Percentiles rank a stretch among this genome's conserved stretches.
Conservation (phyloP, 805 yeast genomes). For the Pichia heedii region DNA sequence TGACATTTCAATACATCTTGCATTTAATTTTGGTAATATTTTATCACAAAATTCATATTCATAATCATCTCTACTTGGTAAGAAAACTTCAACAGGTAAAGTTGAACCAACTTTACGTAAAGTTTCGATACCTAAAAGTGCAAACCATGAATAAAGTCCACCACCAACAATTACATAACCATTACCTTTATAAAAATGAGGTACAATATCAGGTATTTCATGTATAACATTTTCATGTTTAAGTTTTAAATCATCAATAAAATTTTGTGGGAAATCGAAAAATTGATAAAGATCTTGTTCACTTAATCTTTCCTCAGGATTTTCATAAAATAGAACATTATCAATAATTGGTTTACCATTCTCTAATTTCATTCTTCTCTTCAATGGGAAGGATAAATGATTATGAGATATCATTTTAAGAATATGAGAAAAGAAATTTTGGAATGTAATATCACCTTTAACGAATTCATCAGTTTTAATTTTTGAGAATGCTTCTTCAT, state of each 20-base stretch:
- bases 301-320: slow-evolving; percentile 19
- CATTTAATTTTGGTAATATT: slow-evolving; percentile 53
- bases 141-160: slow-evolving; percentile 65
- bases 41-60: slow-evolving; percentile 63
- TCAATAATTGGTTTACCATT: slow-evolving; percentile 28
- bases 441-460: slow-evolving; percentile 27
- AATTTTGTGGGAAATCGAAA: slow-evolving; percentile 25
- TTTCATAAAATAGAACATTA: slow-evolving; percentile 23
- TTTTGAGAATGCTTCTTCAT: slow-evolving; percentile 20
- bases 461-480: slow-evolving; percentile 22
- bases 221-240: slow-evolving; percentile 26
- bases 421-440: slow-evolving; percentile 25
- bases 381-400: slow-evolving; percentile 24
- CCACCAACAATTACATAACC: slow-evolving; percentile 76
- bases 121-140: slow-evolving; percentile 54
- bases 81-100: slow-evolving; percentile 73
- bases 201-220: slow-evolving; percentile 21
- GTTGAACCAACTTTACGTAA: slow-evolving; percentile 58
- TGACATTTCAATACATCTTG: slow-evolving; percentile 56
- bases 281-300: slow-evolving; percentile 21
- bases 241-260: slow-evolving; percentile 25
- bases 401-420: slow-evolving; percentile 24
- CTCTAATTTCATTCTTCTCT: slow-evolving; percentile 22
- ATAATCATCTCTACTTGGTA: slow-evolving; percentile 62
- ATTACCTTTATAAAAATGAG: slow-evolving; percentile 25